These are phyloP conservation scores for Penicillium steckii DNA, from an alignment of 495 filamentous ascomycete species.

Conservation along the genomic window DNA sequence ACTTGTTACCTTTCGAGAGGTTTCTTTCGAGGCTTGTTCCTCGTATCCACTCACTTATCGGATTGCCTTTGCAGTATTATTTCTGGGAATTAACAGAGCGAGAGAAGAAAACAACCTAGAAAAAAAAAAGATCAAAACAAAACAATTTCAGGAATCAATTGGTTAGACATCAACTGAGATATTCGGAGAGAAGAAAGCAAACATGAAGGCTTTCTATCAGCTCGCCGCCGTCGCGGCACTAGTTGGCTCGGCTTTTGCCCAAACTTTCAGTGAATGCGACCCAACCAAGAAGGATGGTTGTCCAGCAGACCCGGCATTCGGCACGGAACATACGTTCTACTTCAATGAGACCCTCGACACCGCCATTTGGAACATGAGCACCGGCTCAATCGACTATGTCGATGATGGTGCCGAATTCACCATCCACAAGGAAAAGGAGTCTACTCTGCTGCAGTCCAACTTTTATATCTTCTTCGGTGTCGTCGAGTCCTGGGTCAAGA, in stretches of 20 bases:
- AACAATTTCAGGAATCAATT: not conserved
- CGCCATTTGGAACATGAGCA: conserved; percentile 62
- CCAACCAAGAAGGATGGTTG: conserved; percentile 58
- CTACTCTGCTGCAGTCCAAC: conserved; percentile 68
- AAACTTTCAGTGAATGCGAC: conserved; percentile 62
- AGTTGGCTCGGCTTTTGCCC: conserved; percentile 29
- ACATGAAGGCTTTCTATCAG: conserved; percentile 27
- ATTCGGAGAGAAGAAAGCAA: not conserved
- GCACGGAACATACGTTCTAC: conserved; percentile 56
- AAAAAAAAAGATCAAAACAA: not conserved
- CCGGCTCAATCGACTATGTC: conserved; percentile 53
- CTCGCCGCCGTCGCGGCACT: conserved; percentile 28
- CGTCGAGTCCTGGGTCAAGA: conserved; percentile 68
- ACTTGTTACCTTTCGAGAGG: not conserved
- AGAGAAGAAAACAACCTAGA: not conserved
- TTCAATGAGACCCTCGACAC: conserved; percentile 57
- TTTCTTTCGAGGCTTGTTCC: conserved; percentile 11
- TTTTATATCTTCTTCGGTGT: conserved; percentile 88
- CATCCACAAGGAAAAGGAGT: conserved; percentile 62
- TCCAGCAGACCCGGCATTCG: conserved; percentile 66
- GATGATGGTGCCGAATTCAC: conserved; percentile 66
- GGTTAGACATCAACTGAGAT: not conserved
- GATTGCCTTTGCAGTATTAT: not conserved
- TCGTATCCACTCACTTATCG: conserved; percentile 18
- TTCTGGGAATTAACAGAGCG: not conserved